phyloP scores from a whole-genome alignment of 495 filamentous ascomycete genomes.

The Evernia prunastri region DNA sequence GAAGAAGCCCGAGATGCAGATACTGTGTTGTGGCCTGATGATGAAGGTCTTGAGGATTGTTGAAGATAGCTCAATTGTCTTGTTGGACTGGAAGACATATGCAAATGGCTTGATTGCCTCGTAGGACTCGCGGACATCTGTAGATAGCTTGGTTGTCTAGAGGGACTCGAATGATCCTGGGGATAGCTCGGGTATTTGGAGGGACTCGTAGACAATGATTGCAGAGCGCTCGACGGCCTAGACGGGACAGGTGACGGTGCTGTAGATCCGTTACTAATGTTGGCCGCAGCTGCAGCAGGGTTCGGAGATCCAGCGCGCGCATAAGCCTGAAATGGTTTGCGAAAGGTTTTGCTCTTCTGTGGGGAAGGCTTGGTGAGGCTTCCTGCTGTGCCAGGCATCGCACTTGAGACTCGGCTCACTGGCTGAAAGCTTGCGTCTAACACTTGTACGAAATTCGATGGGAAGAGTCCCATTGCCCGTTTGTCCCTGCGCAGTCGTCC shows the following conservation, averaged over 20 bases:
- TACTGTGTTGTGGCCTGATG: constrained; percentile 10
- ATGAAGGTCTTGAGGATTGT: constrained; percentile 15
- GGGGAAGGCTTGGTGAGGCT: constrained; percentile 44
- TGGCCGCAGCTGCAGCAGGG: constrained; percentile 28
- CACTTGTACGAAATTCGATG: constrained; percentile 93
- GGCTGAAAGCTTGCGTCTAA: constrained; percentile 78
- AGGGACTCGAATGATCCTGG: constrained; percentile 10
- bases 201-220: constrained; percentile 31
- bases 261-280: constrained; percentile 25
- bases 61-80: constrained; percentile 19
- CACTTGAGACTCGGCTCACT: constrained; percentile 68
- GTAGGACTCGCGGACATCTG: constrained; percentile 1
- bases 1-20: constrained; percentile 29
- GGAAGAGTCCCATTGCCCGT: constrained; percentile 83
- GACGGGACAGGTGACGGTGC: constrained; percentile 44
- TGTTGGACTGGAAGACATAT: constrained; percentile 11
- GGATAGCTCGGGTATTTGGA: constrained; percentile 23
- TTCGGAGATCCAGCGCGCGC: constrained; percentile 45
- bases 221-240: constrained; percentile 38
- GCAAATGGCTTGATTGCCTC: constrained; percentile 13
- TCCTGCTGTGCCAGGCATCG: constrained; percentile 50
- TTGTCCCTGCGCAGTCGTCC: constrained; percentile 80
- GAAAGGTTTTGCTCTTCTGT: constrained; percentile 57
- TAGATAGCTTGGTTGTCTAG: constrained; percentile 17
- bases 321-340: constrained; percentile 62